Evolutionary conservation across 192 early-diverging fungal genomes (phyloP).

Genomic region (Entophlyctis helioformis): DNA sequence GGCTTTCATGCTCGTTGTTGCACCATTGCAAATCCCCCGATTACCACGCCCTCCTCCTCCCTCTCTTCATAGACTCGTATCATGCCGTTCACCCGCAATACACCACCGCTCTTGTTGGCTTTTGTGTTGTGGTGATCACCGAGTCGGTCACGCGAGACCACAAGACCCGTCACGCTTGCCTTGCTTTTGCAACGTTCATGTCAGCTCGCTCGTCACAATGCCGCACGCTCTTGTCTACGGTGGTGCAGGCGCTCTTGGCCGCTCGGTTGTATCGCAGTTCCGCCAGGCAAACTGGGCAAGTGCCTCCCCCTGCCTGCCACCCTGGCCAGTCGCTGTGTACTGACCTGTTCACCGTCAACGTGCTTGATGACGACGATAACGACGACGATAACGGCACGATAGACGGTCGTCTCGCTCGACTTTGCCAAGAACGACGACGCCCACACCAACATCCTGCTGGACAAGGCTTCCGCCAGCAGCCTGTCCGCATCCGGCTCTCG

Average conservation of each 20-base stretch:
- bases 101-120: no score
- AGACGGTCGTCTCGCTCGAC: conserved; percentile 72
- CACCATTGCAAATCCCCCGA: no score
- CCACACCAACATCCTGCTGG: conserved; percentile 53
- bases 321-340: neutral
- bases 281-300: conserved; percentile 60
- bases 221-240: conserved; percentile 93
- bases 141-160: no score
- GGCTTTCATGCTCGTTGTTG: no score
- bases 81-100: no score
- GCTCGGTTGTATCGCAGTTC: conserved; percentile 59
- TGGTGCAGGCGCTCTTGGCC: conserved; percentile 80
- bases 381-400: neutral
- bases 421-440: conserved; percentile 61
- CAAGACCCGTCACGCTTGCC: no score
- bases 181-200: no score
- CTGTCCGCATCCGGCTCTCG: conserved; percentile 45
- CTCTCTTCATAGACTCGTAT: no score
- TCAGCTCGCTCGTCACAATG: no score
- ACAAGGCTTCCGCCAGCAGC: conserved; percentile 12
- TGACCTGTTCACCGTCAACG: neutral
- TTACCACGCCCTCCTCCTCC: no score
- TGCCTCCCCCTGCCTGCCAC: neutral
- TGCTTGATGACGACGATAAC: neutral
- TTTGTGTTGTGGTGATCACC: no score